Percentiles rank a stretch among this genome's conserved stretches.
Conservation (phyloP, 2,329 filamentous ascomycete species). For the Sclerotinia nivalis region DNA sequence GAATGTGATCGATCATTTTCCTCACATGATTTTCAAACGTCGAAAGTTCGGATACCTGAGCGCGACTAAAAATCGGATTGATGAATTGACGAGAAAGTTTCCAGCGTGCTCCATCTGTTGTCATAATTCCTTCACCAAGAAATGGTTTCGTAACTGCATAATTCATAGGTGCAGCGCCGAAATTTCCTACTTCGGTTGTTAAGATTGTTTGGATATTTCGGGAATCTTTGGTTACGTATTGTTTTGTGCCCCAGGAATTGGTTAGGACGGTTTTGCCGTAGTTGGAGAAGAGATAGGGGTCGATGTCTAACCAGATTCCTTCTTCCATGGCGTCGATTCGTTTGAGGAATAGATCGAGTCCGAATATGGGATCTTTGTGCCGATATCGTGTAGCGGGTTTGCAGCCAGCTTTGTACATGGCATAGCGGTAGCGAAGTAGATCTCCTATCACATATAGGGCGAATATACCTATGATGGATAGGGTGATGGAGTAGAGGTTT, state of each 20-base stretch:
- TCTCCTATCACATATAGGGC: too few species aligned
- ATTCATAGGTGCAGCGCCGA: constrained; percentile 1
- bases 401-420: background rate
- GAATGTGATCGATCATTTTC: constrained; percentile 59
- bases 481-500: too few species aligned
- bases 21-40: constrained; percentile 71
- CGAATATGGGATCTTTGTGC: constrained; percentile 7
- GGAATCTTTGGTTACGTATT: constrained; percentile 19
- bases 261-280: constrained; percentile 25
- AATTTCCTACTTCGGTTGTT: background rate
- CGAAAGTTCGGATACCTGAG: constrained; percentile 64
- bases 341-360: constrained; percentile 5
- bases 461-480: too few species aligned
- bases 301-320: constrained; percentile 14
- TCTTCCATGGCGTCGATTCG: background rate
- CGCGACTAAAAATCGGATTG: constrained; percentile 52
- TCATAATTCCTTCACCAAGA: background rate
- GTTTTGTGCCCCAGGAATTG: constrained; percentile 19
- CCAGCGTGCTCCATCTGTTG: background rate
- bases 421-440: too few species aligned
- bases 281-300: constrained; percentile 15
- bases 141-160: background rate
- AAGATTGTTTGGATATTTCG: constrained; percentile 1
- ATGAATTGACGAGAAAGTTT: background rate
- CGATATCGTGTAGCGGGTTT: background rate